Evolutionary conservation across 345 rosid species (phyloP), one percentile per base, ranked within the genome.

Genomic region (Lepidium africanum): DNA sequence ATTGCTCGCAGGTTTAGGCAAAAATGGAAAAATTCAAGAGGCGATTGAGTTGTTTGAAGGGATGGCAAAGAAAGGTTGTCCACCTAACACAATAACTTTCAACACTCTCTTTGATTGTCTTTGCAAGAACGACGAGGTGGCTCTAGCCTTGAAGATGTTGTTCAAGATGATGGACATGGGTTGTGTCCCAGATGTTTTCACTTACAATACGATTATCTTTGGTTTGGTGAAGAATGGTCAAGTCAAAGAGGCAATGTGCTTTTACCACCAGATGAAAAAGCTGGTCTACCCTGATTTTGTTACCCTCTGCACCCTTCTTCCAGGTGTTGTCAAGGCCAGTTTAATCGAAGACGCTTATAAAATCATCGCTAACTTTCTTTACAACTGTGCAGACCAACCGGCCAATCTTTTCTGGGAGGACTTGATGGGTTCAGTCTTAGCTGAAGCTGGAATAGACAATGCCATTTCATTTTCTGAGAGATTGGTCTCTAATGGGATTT

Each of bases 211-310:
- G 40, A 56, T 93, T 45, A 93, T 93, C 69, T 80, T 77, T 60
- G 98, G 94, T 14, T 82, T 85, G 58, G 70, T 84, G 73, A 93
- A 79, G 80, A 85, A 76, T 48, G 80, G 81, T 48, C 77, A 79
- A 67, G 81, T 85, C 49, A 46, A 69, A 75, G 76, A 75, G 14
- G 97, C 96, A 45, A 79, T 93, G 71, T 83, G 86, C 88, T 67
- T 93, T 76, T 93, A 85, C 80, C 86, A 79, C 79, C 97, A 90
- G 79, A 93, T 90, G 98, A 88, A 79, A 82, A 90, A 93, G 69
- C 66, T 65, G n/a, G 77, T 88, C 15, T 70, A 53, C 45, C 96
- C 96, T 68, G 97, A 93, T 76, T 75, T 73, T 76, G 91, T 93
- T 42, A 90, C 92, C 36, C 67, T 93, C 67, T 90, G 86, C 81